phyloP scores from a whole-genome alignment of 768 basidiomycete species.

The Cystofilobasidium macerans region DNA sequence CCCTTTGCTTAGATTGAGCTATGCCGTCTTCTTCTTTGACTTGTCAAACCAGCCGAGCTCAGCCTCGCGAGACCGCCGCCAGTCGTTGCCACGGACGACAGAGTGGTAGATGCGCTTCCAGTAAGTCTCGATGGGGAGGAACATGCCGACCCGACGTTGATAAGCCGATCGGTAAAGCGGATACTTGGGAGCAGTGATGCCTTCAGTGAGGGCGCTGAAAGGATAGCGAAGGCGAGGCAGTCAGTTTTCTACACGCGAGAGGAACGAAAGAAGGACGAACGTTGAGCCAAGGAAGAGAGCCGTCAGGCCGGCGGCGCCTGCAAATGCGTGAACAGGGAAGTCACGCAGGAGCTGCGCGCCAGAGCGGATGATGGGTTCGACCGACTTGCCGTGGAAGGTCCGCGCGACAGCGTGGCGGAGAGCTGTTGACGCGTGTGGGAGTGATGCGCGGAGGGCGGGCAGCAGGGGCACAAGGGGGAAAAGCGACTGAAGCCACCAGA shows the following conservation, averaged over 20 bases:
- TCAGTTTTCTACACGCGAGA: background rate
- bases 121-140: constrained; percentile 20
- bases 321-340: background rate
- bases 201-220: constrained; percentile 17
- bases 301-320: constrained; percentile 8
- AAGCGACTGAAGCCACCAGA: constrained; percentile 20
- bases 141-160: constrained; percentile 23
- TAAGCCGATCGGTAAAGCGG: constrained; percentile 17
- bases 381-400: background rate
- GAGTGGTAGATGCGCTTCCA: constrained; percentile 5
- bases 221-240: background rate
- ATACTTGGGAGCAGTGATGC: constrained; percentile 25
- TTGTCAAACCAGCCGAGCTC: constrained; percentile 16
- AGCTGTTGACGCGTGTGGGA: background rate
- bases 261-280: background rate
- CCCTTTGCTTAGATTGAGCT: too few species aligned
- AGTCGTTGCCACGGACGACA: constrained; percentile 7
- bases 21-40: too few species aligned
- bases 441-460: background rate
- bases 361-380: background rate
- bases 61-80: constrained; percentile 7
- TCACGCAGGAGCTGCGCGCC: background rate
- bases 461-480: constrained; percentile 21
- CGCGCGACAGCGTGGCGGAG: background rate
- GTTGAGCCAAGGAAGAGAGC: constrained; percentile 23